A percentile compares a stretch with the other conserved stretches of the same genome.
phyloP scores from a whole-genome alignment of 2,329 filamentous ascomycete genomes.

The Stachybotrys chartarum region DNA sequence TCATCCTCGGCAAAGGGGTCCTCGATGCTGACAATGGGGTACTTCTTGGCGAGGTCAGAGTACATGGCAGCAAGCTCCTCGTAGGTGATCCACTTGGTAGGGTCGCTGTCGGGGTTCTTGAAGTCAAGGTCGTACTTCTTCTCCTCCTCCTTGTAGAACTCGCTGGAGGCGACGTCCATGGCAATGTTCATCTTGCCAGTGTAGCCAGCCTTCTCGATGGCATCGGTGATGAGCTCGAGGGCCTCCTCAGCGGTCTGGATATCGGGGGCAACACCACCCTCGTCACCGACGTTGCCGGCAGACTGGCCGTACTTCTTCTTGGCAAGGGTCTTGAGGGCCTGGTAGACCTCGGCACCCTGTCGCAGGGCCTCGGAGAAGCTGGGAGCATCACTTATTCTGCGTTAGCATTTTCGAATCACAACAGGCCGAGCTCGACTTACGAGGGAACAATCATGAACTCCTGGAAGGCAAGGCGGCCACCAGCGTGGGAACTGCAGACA shows the following conservation, averaged over 20 bases:
- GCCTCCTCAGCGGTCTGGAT: slow-evolving; percentile 97
- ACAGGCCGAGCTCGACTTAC: slow-evolving; percentile 34
- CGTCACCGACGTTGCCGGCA: slow-evolving; percentile 96
- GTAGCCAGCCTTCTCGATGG: slow-evolving; percentile 94
- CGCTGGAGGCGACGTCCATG: slow-evolving; percentile 98
- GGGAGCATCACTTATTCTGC: slow-evolving; percentile 58
- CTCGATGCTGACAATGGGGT: slow-evolving; percentile 98
- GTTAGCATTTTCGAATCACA: neutral
- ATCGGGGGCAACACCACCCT: slow-evolving; percentile 98
- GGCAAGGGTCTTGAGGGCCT: slow-evolving; percentile 90
- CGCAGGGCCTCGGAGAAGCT: slow-evolving; percentile 94
- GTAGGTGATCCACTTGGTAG: slow-evolving; percentile 96
- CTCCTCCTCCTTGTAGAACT: slow-evolving; percentile 96
- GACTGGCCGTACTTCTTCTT: slow-evolving; percentile 99
- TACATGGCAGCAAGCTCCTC: slow-evolving; percentile 93
- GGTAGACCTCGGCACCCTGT: slow-evolving; percentile 96
- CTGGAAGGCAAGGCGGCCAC: slow-evolving; percentile 91
- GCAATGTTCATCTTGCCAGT: slow-evolving; percentile 95
- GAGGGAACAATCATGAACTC: slow-evolving; percentile 93
- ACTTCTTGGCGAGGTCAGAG: slow-evolving; percentile 81
- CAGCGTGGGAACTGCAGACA: slow-evolving; percentile 71
- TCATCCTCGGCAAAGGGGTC: slow-evolving; percentile 99
- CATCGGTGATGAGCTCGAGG: slow-evolving; percentile 87
- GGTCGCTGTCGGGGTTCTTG: slow-evolving; percentile 99
- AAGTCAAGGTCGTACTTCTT: slow-evolving; percentile 99